Base-by-base conservation (phyloP, 2,329 filamentous ascomycete species). In the Aspergillus floridensis region DNA sequence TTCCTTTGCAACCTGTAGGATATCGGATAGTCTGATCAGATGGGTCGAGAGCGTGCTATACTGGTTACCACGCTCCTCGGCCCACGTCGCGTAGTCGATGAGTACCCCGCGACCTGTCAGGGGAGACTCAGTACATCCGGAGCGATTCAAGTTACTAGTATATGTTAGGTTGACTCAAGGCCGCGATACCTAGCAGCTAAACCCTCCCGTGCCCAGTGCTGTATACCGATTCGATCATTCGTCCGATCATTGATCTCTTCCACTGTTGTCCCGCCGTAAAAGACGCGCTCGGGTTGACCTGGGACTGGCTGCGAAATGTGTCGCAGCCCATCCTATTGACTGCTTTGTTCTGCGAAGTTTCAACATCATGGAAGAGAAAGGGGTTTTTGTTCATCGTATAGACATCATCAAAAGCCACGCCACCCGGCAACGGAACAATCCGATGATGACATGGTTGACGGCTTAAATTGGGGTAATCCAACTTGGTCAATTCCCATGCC, bases 401-500 rank as follows among this genome's bases (percentile, higher is more conserved):
- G 19, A 81, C 70, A 60, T 83, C 81, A 64, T 83, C 80, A 64
- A 81, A 83, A 5, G 77, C 79, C 0, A 76, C 68, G 10, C 81
- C 78, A 10, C 76, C 75, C 8, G 84, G 70, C 16, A 84, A 59
- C 11, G 80, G 76, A 1, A 82, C 74, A 57, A 85, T 81, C 57
- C 77, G 77, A 63, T 84, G 83, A 32, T 80, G 71, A 53, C 80
- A 81, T 8, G 80, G 78, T 35, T 80, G 78, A 2, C 84, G 77
- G 48, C 79, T 79, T 63, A 85, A 81, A 60, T 82, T 81, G 1
- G 83, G 81, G 63, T 81, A 78, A 59, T 86, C 82, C 2, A 85
- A 72, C 65, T 86, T 85, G 21, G 78, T 80, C 60, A 86, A 68
- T 24, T 83, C 80, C 84, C 84, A 86, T 26, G 79, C 79, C 44